Evolutionary conservation across 164 flowering plant genomes (phyloP), one percentile per base, ranked within the genome.

Genomic region (Umbellularia californica): DNA sequence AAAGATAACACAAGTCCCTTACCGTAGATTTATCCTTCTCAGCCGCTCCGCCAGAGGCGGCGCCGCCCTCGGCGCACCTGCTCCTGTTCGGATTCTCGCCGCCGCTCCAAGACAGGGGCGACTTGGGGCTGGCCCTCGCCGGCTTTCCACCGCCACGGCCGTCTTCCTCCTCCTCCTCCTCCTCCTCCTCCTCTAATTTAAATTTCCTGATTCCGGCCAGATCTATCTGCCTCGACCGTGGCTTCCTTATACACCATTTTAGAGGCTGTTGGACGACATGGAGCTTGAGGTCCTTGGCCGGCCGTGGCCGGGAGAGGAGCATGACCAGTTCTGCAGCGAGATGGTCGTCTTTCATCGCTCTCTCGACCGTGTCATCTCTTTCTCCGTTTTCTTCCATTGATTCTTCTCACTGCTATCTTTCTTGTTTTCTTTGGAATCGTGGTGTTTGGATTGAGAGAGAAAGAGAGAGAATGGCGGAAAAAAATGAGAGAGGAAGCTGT

Each of bases 31-130:
- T 87, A 73, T 50, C 55, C 5, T 65, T 41, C 52, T 23, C 77
- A 41, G 67, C 60, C 58, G 77, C 12, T 30, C 47, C 69, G 22
- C 41, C n/a, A 5, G 19, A 20, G 28, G 60, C 6, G 17, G 17
- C 60, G n/a, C 20, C n/a, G 50, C 83, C 90, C 25, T 87, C 88
- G 76, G 64, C 79, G 27, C 82, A 70, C 28, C 62, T 28, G 30
- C 68, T 70, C 12, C 78, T 65, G 25, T 72, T 51, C 19, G 63
- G 23, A 3, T 80, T 77, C 3, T 74, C 73, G 66, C 86, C 87
- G 47, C 84, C 88, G 80, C 90, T 88, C 90, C 90, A 89, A 1
- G 89, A 87, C 30, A 89, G 85, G 4, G 90, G 90, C 47, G 92
- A 87, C 23, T 87, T 86, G 11, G 92, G 92, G 60, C 90, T 87